phyloP scores from a whole-genome alignment of 2,329 filamentous ascomycete genomes.

The Penicillium sp. region DNA sequence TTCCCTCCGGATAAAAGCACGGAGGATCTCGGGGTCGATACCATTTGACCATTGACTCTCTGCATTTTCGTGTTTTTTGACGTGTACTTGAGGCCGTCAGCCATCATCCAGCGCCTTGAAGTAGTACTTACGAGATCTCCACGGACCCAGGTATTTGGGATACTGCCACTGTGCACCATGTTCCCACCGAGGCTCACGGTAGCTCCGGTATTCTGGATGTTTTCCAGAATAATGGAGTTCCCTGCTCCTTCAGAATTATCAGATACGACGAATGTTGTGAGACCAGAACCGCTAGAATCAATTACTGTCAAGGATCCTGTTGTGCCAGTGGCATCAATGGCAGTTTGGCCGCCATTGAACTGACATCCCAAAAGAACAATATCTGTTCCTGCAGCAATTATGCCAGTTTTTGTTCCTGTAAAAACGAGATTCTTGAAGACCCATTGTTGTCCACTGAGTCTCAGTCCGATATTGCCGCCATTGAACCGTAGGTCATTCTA shows the following conservation, averaged over 20 bases:
- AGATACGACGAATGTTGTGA: slow-evolving; percentile 27
- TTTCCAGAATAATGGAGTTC: slow-evolving; percentile 36
- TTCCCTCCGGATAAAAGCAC: slow-evolving; percentile 37
- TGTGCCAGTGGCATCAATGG: slow-evolving; percentile 31
- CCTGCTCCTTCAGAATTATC: slow-evolving; percentile 37
- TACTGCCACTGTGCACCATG: slow-evolving; percentile 25
- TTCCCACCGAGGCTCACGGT: slow-evolving; percentile 34
- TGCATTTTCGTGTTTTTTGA: slow-evolving; percentile 24
- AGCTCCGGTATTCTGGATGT: slow-evolving; percentile 33
- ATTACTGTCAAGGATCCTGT: slow-evolving; percentile 31
- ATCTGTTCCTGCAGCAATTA: slow-evolving; percentile 49
- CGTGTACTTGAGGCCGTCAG: slow-evolving; percentile 20
- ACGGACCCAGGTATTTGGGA: slow-evolving; percentile 36
- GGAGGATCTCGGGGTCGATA: slow-evolving; percentile 34
- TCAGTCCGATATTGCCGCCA: slow-evolving; percentile 38
- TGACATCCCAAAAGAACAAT: slow-evolving; percentile 32
- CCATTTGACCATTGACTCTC: slow-evolving; percentile 34
- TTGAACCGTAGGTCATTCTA: slow-evolving; percentile 33
- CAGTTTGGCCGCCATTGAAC: slow-evolving; percentile 30
- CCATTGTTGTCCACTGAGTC: slow-evolving; percentile 39
- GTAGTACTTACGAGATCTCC: slow-evolving; percentile 36
- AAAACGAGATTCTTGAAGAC: slow-evolving; percentile 58
- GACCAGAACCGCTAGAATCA: slow-evolving; percentile 21
- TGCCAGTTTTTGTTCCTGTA: slow-evolving; percentile 61
- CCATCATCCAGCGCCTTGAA: not conserved